These are phyloP conservation scores for Moniliella sp. DNA, from an alignment of 1,284 basidiomycete genomes.

Conservation along the genomic window DNA sequence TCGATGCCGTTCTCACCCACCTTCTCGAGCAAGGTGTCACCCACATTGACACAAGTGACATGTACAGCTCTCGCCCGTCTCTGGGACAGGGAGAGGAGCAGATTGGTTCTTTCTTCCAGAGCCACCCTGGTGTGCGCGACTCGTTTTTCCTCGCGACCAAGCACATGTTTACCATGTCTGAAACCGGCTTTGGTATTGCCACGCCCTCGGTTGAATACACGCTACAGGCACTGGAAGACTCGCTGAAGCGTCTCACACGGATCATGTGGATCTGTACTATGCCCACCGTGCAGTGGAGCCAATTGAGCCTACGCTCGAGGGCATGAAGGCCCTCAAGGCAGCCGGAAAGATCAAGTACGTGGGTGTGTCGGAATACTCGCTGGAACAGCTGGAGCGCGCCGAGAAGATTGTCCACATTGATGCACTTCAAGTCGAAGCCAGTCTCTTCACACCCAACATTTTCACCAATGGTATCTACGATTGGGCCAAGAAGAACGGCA, in stretches of 20 bases:
- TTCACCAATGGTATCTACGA: slow-evolving; percentile 15
- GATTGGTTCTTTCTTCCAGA: slow-evolving; percentile 31
- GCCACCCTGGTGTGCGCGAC: slow-evolving; percentile 18
- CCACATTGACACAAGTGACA: slow-evolving; percentile 12
- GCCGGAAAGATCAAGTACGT: slow-evolving; percentile 51
- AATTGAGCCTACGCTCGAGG: slow-evolving; percentile 53
- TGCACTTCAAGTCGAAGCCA: slow-evolving; percentile 38
- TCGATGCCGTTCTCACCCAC: slow-evolving; percentile 7
- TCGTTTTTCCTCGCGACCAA: slow-evolving; percentile 36
- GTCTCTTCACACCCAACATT: slow-evolving; percentile 34
- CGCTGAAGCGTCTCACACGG: slow-evolving; percentile 27
- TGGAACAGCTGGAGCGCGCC: slow-evolving; percentile 9
- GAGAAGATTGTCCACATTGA: slow-evolving; percentile 34
- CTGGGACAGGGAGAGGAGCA: slow-evolving; percentile 34
- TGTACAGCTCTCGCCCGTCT: slow-evolving; percentile 9
- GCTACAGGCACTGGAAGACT: slow-evolving; percentile 25
- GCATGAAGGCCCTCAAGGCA: slow-evolving; percentile 53
- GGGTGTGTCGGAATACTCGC: slow-evolving; percentile 39
- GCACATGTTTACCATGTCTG: slow-evolving; percentile 23
- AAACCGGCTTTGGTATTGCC: slow-evolving; percentile 5
- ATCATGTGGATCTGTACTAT: slow-evolving; percentile 36
- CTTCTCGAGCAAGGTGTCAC: slow-evolving; percentile 7
- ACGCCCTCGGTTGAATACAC: slow-evolving; percentile 23
- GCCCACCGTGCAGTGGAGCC: slow-evolving; percentile 36
- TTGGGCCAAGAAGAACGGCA: slow-evolving; percentile 10